Evolutionary conservation across 352 stramenopile species (phyloP).

Genomic region (Vaucheria bursata): DNA sequence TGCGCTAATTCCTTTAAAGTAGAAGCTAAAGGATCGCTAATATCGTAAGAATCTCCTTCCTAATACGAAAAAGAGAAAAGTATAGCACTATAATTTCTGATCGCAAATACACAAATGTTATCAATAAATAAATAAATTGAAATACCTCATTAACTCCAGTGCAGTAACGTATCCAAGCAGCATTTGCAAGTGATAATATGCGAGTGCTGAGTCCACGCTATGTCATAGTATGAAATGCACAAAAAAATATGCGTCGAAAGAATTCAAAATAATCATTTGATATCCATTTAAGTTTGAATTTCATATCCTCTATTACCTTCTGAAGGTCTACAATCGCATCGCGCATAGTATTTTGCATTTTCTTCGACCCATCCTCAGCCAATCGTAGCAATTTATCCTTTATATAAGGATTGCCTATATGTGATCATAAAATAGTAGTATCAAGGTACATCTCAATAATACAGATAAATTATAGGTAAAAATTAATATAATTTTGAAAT

Average conservation of each 20-base stretch:
- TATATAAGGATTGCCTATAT: constrained; percentile 54
- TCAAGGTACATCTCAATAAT: too few species aligned
- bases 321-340: constrained; percentile 25
- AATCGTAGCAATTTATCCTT: constrained; percentile 54
- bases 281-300: too few species aligned
- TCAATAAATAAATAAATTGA: not conserved
- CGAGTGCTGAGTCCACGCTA: constrained; percentile 20
- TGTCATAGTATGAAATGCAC: not conserved
- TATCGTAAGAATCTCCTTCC: not conserved
- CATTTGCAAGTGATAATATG: constrained; percentile 39
- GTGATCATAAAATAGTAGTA: too few species aligned
- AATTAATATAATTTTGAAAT: too few species aligned
- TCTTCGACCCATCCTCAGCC: constrained; percentile 52
- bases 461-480: too few species aligned
- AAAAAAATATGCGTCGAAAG: not conserved
- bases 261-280: too few species aligned
- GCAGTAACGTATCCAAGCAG: constrained; percentile 36
- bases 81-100: not conserved
- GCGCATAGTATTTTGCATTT: constrained; percentile 51
- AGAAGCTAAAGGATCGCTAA: constrained; percentile 1
- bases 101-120: too few species aligned
- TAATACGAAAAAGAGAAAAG: not conserved
- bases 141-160: constrained; percentile 6
- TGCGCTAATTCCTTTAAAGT: not conserved
- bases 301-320: too few species aligned